Conservation (phyloP, 257 asterid species). For the Solanum sejunctum region DNA sequence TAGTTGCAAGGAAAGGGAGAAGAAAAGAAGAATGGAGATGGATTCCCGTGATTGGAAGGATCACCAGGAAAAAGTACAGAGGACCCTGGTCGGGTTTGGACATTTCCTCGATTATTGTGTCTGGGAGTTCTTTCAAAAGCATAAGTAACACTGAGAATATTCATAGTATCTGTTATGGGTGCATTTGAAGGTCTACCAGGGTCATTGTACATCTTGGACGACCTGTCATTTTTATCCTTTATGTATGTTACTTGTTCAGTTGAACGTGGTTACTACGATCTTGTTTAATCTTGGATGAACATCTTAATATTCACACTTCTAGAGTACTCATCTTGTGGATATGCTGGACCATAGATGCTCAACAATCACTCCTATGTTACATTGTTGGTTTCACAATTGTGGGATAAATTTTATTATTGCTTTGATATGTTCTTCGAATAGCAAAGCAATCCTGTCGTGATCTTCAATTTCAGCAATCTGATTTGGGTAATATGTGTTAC, state of each 20-base stretch:
- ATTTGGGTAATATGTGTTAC: background rate
- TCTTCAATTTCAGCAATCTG: background rate
- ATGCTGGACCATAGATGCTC: background rate
- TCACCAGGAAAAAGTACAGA: background rate
- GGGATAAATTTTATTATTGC: background rate
- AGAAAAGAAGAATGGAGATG: background rate
- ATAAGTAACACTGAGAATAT: background rate
- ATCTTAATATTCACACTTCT: background rate
- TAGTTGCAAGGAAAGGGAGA: background rate
- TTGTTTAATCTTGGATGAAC: background rate
- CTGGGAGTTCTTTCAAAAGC: background rate
- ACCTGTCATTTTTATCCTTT: background rate
- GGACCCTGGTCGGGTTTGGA: background rate
- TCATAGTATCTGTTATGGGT: background rate
- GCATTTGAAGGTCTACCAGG: background rate
- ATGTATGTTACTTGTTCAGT: background rate
- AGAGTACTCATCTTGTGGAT: background rate
- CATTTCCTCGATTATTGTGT: background rate
- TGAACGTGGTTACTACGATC: background rate
- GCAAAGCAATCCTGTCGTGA: background rate
- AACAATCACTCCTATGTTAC: background rate
- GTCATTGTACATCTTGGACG: background rate
- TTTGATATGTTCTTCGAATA: background rate
- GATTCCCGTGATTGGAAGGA: background rate
- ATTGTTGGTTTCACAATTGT: background rate